These are phyloP conservation scores for Cardamine chenopodiifolia DNA, from an alignment of 345 rosid species.

Conservation along the genomic window DNA sequence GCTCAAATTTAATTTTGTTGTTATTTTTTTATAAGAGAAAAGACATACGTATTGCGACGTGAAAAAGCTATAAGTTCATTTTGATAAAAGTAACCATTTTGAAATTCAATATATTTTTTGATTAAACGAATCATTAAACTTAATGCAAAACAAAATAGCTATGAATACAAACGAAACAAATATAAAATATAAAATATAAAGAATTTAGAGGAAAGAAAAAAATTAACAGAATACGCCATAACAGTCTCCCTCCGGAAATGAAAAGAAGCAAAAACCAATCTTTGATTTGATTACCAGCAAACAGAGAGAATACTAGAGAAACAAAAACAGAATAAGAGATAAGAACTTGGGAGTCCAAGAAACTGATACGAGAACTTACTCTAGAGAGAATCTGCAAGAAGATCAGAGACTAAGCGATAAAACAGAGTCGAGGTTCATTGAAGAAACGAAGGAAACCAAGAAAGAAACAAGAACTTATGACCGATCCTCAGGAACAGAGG, in stretches of 20 bases:
- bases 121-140: background rate
- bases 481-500: background rate
- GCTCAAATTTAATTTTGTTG: no score
- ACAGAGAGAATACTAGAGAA: background rate
- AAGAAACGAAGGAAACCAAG: no score
- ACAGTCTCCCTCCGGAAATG: background rate
- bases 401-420: background rate
- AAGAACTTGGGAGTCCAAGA: background rate
- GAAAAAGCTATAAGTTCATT: no score
- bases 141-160: background rate
- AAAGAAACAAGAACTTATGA: no score
- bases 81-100: no score
- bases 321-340: no score
- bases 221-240: background rate
- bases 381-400: background rate
- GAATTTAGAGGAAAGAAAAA: background rate
- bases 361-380: background rate
- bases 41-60: no score
- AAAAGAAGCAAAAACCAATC: background rate
- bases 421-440: background rate
- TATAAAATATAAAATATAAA: no score
- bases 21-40: no score
- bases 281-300: no score
- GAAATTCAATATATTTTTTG: background rate
- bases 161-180: background rate